Evolutionary conservation across 352 stramenopile genomes (phyloP).

Genomic region (Phytophthora constricta): DNA sequence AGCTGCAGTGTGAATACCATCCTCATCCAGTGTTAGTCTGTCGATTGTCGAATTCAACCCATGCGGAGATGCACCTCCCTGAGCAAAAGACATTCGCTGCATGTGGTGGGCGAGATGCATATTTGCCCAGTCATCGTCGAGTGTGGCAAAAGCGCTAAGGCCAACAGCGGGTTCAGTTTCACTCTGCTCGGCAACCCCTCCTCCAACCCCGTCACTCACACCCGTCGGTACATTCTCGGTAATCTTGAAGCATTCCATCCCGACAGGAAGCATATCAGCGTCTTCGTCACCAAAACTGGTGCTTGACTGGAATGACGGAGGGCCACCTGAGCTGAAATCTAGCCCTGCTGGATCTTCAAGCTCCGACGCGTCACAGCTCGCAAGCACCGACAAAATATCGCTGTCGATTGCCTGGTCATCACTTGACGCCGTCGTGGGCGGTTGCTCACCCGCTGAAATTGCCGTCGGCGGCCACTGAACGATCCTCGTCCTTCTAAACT

Average conservation of each 20-base stretch:
- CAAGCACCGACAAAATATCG: slow-evolving; percentile 76
- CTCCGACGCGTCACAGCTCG: slow-evolving; percentile 56
- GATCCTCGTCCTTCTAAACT: slow-evolving; percentile 17
- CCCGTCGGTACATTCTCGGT: slow-evolving; percentile 26
- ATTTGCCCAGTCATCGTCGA: slow-evolving; percentile 42
- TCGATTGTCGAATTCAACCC: slow-evolving; percentile 20
- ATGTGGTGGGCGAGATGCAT: slow-evolving; percentile 65
- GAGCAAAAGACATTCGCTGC: slow-evolving; percentile 71
- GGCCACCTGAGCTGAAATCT: slow-evolving; percentile 19
- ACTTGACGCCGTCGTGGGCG: slow-evolving; percentile 48
- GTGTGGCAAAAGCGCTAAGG: slow-evolving; percentile 28
- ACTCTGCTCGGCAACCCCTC: slow-evolving; percentile 11
- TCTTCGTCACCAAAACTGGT: slow-evolving; percentile 36
- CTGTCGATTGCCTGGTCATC: slow-evolving; percentile 76
- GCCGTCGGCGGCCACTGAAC: slow-evolving; percentile 44
- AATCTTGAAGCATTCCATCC: slow-evolving; percentile 56
- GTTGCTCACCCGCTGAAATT: slow-evolving; percentile 24
- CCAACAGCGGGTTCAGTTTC: slow-evolving; percentile 33
- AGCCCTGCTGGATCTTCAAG: slow-evolving; percentile 30
- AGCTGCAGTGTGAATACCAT: not conserved
- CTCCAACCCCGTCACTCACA: not conserved
- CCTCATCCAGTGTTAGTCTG: not conserved
- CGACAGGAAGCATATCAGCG: slow-evolving; percentile 46
- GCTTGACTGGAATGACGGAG: slow-evolving; percentile 39
- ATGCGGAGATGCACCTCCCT: slow-evolving; percentile 24